phyloP scores from a whole-genome alignment of 257 asterid genomes.

The Salvia hispanica region DNA sequence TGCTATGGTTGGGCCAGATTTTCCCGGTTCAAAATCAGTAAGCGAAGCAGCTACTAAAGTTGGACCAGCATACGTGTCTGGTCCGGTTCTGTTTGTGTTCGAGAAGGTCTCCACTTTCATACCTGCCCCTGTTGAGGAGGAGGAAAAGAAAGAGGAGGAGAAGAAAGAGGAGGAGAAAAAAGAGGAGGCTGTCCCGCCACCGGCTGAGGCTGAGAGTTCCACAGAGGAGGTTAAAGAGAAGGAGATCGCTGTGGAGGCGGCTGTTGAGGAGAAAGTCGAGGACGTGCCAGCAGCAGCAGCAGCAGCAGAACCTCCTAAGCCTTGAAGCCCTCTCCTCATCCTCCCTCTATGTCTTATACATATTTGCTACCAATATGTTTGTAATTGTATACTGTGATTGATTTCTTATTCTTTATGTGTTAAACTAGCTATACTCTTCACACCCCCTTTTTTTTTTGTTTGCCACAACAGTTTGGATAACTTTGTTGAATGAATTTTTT shows the following conservation, averaged over 20 bases:
- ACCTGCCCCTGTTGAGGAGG: too few species aligned
- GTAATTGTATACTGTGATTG: constrained; percentile 35
- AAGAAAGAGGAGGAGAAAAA: constrained; percentile 38
- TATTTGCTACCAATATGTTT: background rate
- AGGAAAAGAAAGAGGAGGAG: constrained; percentile 46
- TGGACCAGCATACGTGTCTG: constrained; percentile 63
- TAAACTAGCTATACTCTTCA: constrained; percentile 14
- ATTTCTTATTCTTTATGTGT: constrained; percentile 41
- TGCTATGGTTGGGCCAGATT: constrained; percentile 42
- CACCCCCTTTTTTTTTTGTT: background rate
- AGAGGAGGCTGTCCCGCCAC: constrained; percentile 28
- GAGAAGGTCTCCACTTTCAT: constrained; percentile 67
- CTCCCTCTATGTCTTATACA: background rate
- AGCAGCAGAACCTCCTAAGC: constrained; percentile 50
- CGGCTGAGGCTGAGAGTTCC: constrained; percentile 22
- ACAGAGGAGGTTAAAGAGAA: constrained; percentile 46
- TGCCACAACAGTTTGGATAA: constrained; percentile 29
- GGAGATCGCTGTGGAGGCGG: constrained; percentile 53
- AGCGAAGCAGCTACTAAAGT: constrained; percentile 62
- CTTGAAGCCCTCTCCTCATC: constrained; percentile 25
- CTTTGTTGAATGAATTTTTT: background rate
- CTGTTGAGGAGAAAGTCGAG: constrained; percentile 32
- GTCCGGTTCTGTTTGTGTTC: constrained; percentile 69
- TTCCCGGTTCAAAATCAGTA: constrained; percentile 72
- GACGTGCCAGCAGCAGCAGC: constrained; percentile 39